These are phyloP conservation scores for Glycyrrhiza uralensis DNA, from an alignment of 306 rosid species.

Conservation along the genomic window DNA sequence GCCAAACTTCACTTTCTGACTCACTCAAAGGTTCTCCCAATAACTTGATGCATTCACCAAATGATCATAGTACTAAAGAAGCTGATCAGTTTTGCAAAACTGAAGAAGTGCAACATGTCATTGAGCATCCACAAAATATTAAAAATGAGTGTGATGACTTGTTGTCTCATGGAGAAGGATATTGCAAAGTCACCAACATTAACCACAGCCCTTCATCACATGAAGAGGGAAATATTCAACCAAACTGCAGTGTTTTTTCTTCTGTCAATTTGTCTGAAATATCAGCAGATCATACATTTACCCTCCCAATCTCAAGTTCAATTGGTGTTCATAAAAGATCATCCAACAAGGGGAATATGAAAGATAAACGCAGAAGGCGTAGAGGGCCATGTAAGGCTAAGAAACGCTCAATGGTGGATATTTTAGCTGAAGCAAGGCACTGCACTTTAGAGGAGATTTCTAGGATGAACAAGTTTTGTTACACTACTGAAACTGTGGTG, in stretches of 20 bases:
- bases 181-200: conserved; percentile 30
- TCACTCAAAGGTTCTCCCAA: conserved; percentile 25
- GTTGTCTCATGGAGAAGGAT: conserved; percentile 18
- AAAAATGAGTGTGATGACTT: conserved; percentile 18
- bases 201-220: conserved; percentile 20
- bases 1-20: conserved; percentile 14
- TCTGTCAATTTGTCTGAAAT: conserved; percentile 18
- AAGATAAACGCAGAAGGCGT: conserved; percentile 30
- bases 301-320: neutral
- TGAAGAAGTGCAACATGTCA: neutral
- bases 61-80: conserved; percentile 19
- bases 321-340: neutral
- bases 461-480: conserved; percentile 33
- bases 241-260: conserved; percentile 3
- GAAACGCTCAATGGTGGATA: conserved; percentile 50
- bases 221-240: conserved; percentile 29
- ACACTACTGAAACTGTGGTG: conserved; percentile 21
- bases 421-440: conserved; percentile 45
- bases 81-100: conserved; percentile 11
- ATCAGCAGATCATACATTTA: conserved; percentile 15
- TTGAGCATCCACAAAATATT: neutral
- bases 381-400: conserved; percentile 42
- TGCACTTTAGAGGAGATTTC: conserved; percentile 40
- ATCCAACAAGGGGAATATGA: conserved; percentile 13
- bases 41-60: conserved; percentile 14